Conservation (phyloP, 2,329 filamentous ascomycete species). For the Trichoderma atrobrunneum region DNA sequence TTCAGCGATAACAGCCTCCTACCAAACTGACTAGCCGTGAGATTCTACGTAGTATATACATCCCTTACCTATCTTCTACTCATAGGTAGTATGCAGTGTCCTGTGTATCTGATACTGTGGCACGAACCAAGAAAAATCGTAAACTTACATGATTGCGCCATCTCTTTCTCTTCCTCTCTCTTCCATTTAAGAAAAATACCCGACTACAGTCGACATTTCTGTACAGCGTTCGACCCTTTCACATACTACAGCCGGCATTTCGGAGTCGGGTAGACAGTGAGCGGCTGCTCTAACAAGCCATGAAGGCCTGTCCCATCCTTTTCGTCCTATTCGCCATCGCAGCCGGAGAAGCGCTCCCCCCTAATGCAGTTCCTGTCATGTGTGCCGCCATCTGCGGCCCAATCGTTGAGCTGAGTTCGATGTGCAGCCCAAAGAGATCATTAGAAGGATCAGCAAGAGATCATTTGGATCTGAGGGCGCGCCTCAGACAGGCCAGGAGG, state of each 20-base stretch:
- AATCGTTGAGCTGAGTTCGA: constrained; percentile 41
- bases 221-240: rapidly evolving
- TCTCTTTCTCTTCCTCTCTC: neutral
- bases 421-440: constrained; percentile 30
- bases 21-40: neutral
- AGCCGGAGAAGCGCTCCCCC: constrained; percentile 32
- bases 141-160: neutral
- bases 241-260: neutral
- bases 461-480: neutral
- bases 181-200: neutral
- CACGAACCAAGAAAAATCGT: neutral
- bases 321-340: constrained; percentile 31
- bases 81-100: neutral
- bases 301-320: constrained; percentile 31
- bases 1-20: constrained; percentile 23
- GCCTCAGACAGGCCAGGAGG: neutral
- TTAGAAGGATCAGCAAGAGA: neutral
- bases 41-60: neutral
- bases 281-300: constrained; percentile 20
- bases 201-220: neutral
- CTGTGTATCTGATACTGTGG: neutral
- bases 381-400: constrained; percentile 44
- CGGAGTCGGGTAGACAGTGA: neutral
- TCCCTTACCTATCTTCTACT: neutral
- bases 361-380: constrained; percentile 37